Evolutionary conservation across 2,329 filamentous ascomycete genomes (phyloP), one percentile per base, ranked within the genome.

Genomic region (Paecilomyces fulvus): DNA sequence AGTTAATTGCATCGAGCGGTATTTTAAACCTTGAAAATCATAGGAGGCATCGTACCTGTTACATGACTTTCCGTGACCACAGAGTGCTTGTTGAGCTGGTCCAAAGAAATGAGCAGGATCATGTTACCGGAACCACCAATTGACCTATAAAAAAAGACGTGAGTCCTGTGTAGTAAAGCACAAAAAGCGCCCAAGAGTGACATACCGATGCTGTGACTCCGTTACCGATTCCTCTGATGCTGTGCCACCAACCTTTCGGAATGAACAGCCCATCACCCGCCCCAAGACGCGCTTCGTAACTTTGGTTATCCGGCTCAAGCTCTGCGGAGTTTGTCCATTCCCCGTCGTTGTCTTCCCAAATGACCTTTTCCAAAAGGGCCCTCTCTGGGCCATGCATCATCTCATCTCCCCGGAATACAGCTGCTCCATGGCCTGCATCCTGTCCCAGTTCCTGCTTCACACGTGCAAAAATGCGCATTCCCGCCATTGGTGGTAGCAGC

Each of bases 361-460:
- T 80, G 2, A 80, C 84, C 1, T 80, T 73, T 61, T 92, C 83
- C 12, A 96, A 71, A 2, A 80, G 75, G 20, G 77, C 71, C 61
- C 84, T 84, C 73, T 96, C 90, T 1, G 75, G 72, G 0, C 91
- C 91, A 53, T 85, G 79, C 91, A 97, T 96, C 92, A 97, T 96
- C 68, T 96, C 91, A 10, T 86, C 80, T 0, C 89, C 88, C 56
- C 91, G 80, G 62, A 96, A 79, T 12, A 74, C 75, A 21, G 77
- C 78, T 52, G 69, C 74, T 12, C 61, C 66, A 8, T 60, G 61
- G 31, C 63, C 58, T 3, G 65, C 64, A 61, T 63, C 67, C 46
- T 68, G 71, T 2, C 74, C 74, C 31, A 77, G 58, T 49, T 62
- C 63, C 52, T 57, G 58, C 51, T 78, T 75, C n/a, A 81, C 77